Conservation (phyloP, 176 grass and related monocot species). For the Eleusine indica region DNA sequence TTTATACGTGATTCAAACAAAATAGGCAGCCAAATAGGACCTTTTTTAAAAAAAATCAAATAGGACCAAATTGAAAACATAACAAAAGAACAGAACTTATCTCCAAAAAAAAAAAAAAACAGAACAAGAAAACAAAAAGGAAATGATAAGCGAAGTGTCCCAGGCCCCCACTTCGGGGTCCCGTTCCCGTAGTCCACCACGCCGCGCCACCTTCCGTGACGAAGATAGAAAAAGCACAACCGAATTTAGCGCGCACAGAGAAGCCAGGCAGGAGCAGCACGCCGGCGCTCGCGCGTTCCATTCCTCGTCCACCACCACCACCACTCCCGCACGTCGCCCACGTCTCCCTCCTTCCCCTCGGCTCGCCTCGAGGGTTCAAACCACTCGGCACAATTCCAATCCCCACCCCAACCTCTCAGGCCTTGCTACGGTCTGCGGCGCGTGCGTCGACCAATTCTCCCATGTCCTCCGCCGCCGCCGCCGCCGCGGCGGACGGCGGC, state of each 20-base stretch:
- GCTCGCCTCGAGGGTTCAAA: not conserved
- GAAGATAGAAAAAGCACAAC: not conserved
- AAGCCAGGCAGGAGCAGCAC: not conserved
- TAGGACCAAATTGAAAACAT: not conserved
- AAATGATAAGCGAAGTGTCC: not conserved
- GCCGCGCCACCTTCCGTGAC: not conserved
- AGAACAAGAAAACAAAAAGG: not conserved
- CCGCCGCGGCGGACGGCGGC: not conserved
- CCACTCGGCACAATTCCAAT: not conserved
- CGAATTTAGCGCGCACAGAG: not conserved
- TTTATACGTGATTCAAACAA: not conserved
- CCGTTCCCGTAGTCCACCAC: not conserved
- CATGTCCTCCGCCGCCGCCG: slow-evolving; percentile 1
- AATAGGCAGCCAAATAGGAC: not conserved
- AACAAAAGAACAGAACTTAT: not conserved
- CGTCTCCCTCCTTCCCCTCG: not conserved
- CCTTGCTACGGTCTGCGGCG: not conserved
- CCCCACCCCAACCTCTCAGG: not conserved
- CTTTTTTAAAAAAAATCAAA: too few species aligned
- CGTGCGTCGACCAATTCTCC: not conserved
- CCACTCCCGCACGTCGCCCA: slow-evolving; percentile 43
- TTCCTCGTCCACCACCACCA: not conserved
- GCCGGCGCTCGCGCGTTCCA: not conserved
- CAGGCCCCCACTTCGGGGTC: not conserved
- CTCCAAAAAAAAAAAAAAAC: not conserved